Conservation (phyloP, 1,284 basidiomycete genomes). For the Ceratobasidium sp. region DNA sequence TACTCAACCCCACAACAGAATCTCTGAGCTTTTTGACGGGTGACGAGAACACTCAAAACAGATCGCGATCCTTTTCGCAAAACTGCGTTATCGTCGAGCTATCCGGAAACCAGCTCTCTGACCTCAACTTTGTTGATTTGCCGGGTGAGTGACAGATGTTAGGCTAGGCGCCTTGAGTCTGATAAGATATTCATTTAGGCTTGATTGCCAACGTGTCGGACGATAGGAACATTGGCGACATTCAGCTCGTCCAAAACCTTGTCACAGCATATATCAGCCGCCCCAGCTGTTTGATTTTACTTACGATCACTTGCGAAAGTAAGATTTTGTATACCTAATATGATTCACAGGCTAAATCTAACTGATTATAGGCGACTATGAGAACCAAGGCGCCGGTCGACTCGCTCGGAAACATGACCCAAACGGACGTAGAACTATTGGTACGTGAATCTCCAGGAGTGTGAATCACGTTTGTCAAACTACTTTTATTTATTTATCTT, state of each 20-base stretch:
- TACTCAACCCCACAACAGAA: constrained; percentile 64
- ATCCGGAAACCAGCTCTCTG: constrained; percentile 68
- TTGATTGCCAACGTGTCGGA: constrained; percentile 67
- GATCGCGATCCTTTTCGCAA: constrained; percentile 58
- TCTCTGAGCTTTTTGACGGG: constrained; percentile 52
- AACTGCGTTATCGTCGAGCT: constrained; percentile 72
- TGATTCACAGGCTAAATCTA: background rate
- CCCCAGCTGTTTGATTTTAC: constrained; percentile 69
- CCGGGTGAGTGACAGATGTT: constrained; percentile 58
- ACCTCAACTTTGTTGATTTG: constrained; percentile 74
- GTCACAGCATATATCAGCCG: constrained; percentile 67
- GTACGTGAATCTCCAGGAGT: constrained; percentile 49
- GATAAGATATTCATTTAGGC: constrained; percentile 51
- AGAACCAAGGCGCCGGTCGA: constrained; percentile 71
- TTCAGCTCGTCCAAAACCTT: constrained; percentile 67
- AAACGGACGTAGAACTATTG: constrained; percentile 69
- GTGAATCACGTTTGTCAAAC: background rate
- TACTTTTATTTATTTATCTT: background rate
- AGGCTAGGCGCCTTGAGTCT: too few species aligned
- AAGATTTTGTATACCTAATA: constrained; percentile 44
- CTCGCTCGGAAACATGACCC: constrained; percentile 66
- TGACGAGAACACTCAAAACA: constrained; percentile 49
- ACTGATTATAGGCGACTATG: constrained; percentile 68
- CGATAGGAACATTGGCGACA: constrained; percentile 61
- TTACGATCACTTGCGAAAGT: constrained; percentile 79